A percentile compares a stretch with the other conserved stretches of the same genome.
These are phyloP conservation scores for Mucor piriformis DNA, from an alignment of 371 early-diverging fungal species.

Conservation along the genomic window DNA sequence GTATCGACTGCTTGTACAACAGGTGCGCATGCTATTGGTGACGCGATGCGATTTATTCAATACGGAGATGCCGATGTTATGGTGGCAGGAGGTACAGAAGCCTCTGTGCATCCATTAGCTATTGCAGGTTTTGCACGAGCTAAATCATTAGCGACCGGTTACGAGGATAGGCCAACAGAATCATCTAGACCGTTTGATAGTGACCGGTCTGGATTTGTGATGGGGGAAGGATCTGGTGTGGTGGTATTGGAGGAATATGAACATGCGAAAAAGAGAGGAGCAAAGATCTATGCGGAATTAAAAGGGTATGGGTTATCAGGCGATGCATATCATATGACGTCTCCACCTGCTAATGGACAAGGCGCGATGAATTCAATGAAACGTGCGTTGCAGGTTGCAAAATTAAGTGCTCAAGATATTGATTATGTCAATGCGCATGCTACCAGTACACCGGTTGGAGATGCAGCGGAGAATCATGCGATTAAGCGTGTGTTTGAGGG, in stretches of 20 bases:
- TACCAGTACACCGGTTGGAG: constrained; percentile 87
- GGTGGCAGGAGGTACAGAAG: constrained; percentile 95
- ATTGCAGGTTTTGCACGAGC: constrained; percentile 92
- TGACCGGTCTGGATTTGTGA: constrained; percentile 90
- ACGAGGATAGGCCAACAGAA: constrained; percentile 73
- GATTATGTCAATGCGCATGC: constrained; percentile 97
- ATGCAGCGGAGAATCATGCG: constrained; percentile 79
- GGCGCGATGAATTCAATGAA: constrained; percentile 89
- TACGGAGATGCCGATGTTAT: constrained; percentile 95
- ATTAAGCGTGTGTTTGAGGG: constrained; percentile 78
- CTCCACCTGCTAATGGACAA: constrained; percentile 83
- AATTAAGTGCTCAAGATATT: constrained; percentile 62
- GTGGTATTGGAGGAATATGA: constrained; percentile 92
- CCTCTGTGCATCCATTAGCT: constrained; percentile 82
- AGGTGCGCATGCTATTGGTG: constrained; percentile 93
- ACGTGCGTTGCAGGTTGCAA: constrained; percentile 72
- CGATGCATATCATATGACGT: constrained; percentile 94
- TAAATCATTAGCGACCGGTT: constrained; percentile 79
- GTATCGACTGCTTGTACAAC: constrained; percentile 95
- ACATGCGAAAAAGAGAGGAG: constrained; percentile 86
- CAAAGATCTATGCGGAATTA: constrained; percentile 89
- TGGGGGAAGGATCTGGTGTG: constrained; percentile 93
- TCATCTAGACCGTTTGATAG: constrained; percentile 92
- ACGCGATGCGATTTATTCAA: constrained; percentile 90
- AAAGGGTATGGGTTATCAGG: constrained; percentile 91